A percentile compares a stretch with the other conserved stretches of the same genome.
These are phyloP conservation scores for Fusarium camptoceras DNA, from an alignment of 2,329 filamentous ascomycete species.

Conservation along the genomic window DNA sequence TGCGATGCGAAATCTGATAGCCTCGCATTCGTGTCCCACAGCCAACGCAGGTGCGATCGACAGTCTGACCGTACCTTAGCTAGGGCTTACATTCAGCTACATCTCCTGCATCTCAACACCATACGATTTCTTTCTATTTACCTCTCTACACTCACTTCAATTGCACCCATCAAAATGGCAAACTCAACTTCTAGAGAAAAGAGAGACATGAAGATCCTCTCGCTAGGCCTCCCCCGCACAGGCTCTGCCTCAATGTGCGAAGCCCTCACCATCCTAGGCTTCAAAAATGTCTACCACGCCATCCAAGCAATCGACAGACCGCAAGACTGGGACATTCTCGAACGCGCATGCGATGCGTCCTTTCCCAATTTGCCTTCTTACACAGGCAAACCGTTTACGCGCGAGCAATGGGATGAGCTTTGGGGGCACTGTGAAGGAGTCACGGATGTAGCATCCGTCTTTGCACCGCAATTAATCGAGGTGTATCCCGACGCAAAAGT, in stretches of 20 bases:
- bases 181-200: neutral
- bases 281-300: conserved; percentile 50
- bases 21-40: neutral
- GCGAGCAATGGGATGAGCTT: conserved; percentile 51
- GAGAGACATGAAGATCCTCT: conserved; percentile 48
- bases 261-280: conserved; percentile 50
- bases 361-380: conserved; percentile 47
- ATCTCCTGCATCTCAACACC: neutral
- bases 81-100: neutral
- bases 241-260: conserved; percentile 51
- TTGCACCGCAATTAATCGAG: conserved; percentile 46
- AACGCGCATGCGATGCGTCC: conserved; percentile 47
- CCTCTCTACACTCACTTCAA: neutral
- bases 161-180: neutral
- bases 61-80: neutral
- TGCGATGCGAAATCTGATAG: too few relatives aligned
- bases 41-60: neutral
- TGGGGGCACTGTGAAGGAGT: conserved; percentile 47
- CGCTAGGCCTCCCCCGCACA: conserved; percentile 49
- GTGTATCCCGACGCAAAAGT: conserved; percentile 52
- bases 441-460: conserved; percentile 49
- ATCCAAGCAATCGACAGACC: conserved; percentile 41
- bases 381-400: conserved; percentile 43
- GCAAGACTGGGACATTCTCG: conserved; percentile 43
- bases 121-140: too few relatives aligned